Conservation (phyloP, 352 stramenopile genomes). For the Globisporangium spiculum region DNA sequence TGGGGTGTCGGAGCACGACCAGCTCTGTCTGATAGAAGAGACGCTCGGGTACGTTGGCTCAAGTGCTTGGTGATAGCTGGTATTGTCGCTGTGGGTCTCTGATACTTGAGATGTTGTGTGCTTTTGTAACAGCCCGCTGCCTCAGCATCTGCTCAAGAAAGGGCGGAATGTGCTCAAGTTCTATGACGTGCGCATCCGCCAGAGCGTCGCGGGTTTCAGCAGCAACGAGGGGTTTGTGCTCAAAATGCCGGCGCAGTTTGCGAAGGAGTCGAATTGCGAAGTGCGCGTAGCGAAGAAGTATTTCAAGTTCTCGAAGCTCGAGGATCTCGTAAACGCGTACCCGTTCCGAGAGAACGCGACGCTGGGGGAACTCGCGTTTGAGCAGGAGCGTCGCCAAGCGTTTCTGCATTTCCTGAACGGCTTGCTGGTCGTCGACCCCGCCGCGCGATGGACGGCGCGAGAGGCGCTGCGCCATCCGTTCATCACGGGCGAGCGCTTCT, state of each 20-base stretch:
- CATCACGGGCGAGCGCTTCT: constrained; percentile 34
- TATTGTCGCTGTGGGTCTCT: not conserved
- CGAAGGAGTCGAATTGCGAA: constrained; percentile 28
- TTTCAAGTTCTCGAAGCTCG: constrained; percentile 47
- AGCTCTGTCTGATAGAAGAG: constrained; percentile 91
- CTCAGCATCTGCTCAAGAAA: constrained; percentile 29
- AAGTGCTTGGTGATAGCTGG: not conserved
- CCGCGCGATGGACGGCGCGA: constrained; percentile 32
- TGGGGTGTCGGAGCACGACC: constrained; percentile 91
- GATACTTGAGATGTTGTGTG: not conserved
- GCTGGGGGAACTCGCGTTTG: constrained; percentile 8
- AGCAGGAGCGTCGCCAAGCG: constrained; percentile 24
- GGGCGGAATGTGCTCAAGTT: constrained; percentile 45
- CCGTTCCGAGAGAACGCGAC: constrained; percentile 28
- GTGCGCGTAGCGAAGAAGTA: constrained; percentile 43
- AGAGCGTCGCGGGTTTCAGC: not conserved
- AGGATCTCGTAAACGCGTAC: constrained; percentile 43
- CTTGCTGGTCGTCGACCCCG: constrained; percentile 31
- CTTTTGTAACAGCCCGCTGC: constrained; percentile 18
- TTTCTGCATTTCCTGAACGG: constrained; percentile 42
- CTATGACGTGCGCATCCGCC: constrained; percentile 29
- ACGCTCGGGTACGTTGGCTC: constrained; percentile 52
- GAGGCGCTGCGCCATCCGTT: constrained; percentile 46
- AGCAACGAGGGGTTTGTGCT: constrained; percentile 26
- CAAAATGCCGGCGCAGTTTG: constrained; percentile 38